phyloP scores from a whole-genome alignment of 2,329 filamentous ascomycete species.

The Pyricularia pennisetigena region DNA sequence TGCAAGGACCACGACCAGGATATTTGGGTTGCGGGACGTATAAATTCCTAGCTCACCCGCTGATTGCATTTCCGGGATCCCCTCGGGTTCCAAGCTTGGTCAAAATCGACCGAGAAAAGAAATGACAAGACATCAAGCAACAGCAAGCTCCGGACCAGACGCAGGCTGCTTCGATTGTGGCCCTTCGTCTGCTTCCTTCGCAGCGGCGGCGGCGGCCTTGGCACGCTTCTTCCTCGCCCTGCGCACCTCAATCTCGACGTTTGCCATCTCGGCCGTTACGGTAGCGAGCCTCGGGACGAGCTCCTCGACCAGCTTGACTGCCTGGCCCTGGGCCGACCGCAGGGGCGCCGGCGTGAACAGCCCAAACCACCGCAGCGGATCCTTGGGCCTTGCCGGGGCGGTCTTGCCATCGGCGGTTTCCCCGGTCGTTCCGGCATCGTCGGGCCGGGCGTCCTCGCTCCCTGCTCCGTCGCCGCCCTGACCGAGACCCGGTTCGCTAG shows the following conservation, averaged over 20 bases:
- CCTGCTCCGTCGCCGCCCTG: slow-evolving; percentile 6
- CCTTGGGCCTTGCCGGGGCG: slow-evolving; percentile 13
- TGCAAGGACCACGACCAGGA: background rate
- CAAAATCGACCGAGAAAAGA: too few relatives aligned
- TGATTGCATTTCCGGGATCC: background rate
- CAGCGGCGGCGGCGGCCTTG: slow-evolving; percentile 24
- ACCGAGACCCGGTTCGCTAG: background rate
- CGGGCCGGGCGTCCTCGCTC: slow-evolving; percentile 7
- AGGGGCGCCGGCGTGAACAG: slow-evolving; percentile 41
- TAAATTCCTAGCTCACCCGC: background rate
- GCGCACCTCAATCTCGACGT: slow-evolving; percentile 60
- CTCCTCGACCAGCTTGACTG: slow-evolving; percentile 44
- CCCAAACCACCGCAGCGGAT: slow-evolving; percentile 52
- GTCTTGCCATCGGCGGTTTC: slow-evolving; percentile 4
- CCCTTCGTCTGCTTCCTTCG: background rate
- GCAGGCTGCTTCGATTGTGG: background rate
- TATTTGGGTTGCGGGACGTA: background rate
- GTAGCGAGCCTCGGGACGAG: slow-evolving; percentile 47
- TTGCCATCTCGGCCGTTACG: slow-evolving; percentile 49
- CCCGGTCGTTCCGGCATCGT: slow-evolving; percentile 1
- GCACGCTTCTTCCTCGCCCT: slow-evolving; percentile 45
- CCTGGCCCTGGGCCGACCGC: slow-evolving; percentile 48
- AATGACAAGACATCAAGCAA: background rate
- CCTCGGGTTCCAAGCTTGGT: background rate
- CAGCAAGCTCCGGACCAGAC: background rate